Evolutionary conservation across 192 early-diverging fungal genomes (phyloP), one percentile per base, ranked within the genome.

Genomic region (Backusella tarrabulga): DNA sequence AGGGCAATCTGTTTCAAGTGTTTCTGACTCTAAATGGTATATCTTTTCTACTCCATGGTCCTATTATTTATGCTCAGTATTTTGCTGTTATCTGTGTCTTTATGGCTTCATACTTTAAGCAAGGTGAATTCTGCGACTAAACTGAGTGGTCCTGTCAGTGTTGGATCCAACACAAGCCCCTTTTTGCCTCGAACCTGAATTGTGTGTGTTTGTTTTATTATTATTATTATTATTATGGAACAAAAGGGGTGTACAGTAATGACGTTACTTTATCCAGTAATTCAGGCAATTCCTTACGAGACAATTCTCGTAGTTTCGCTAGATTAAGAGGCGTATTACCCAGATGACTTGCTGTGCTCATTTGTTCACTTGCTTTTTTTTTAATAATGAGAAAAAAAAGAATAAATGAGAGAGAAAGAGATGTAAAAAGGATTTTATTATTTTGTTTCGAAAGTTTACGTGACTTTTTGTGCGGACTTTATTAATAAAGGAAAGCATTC

Each of bases 11-110:
- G 91, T 93, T 7, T 93, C 91, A 73, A 93, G 73, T 38, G 81
- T 84, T 17, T 81, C 86, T n/a, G 87, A 73, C 21, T 93, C 84
- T 23, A 98, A 86, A 76, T 97, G 90, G 81, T 93, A 97, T 69
- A 98, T 93, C 85, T 95, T 97, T 72, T 97, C 95, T 14, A 97
- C 95, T 23, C 97, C 97, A 86, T 98, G 97, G 75, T 98, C 97
- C 91, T 94, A 77, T 73, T 36, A 67, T 56, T 52, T 14, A 32
- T 34, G 23, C 40, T n/a, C 4, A 12, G 12, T 7, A 14, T 32
- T 36, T 52, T 0, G 38, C 15, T 40, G 40, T 17, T 32, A 50
- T 40, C 32, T 44, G 35, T 6, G 32, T 35, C 5, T 1, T 50
- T 5, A 15, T 70, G 15, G 26, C 50, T 72, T 70, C 42, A 44